phyloP scores from a whole-genome alignment of 768 basidiomycete species.

The Tremella mesenterica region DNA sequence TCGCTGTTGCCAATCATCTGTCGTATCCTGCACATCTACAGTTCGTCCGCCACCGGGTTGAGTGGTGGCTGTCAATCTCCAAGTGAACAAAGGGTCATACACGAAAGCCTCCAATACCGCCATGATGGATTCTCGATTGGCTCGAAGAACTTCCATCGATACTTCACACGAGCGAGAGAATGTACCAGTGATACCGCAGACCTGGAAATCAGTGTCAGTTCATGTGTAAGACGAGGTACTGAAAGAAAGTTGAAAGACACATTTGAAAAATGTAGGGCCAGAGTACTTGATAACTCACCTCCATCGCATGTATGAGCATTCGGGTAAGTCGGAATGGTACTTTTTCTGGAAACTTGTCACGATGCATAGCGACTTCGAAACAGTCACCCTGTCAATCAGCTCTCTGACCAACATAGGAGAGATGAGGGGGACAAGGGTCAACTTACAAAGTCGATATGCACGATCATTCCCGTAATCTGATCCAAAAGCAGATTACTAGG shows the following conservation, averaged over 20 bases:
- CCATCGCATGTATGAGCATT: slow-evolving; percentile 99
- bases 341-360: slow-evolving; percentile 97
- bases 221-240: neutral
- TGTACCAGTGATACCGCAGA: slow-evolving; percentile 95
- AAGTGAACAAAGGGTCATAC: slow-evolving; percentile 95
- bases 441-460: slow-evolving; percentile 58
- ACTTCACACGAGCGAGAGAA: slow-evolving; percentile 93
- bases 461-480: slow-evolving; percentile 82
- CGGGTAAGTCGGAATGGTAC: slow-evolving; percentile 96
- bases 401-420: neutral
- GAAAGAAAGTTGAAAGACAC: too few species aligned
- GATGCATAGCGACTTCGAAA: slow-evolving; percentile 94
- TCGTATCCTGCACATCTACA: slow-evolving; percentile 51
- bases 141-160: slow-evolving; percentile 91
- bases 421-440: too few species aligned
- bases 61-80: slow-evolving; percentile 70
- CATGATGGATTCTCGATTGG: slow-evolving; percentile 98
- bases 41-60: slow-evolving; percentile 60
- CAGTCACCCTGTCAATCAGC: slow-evolving; percentile 62
- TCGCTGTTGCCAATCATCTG: slow-evolving; percentile 44
- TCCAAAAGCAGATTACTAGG: slow-evolving; percentile 90
- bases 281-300: slow-evolving; percentile 52
- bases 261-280: neutral
- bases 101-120: slow-evolving; percentile 98
- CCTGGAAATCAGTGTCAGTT: slow-evolving; percentile 48